phyloP scores from a whole-genome alignment of 805 yeast species.

The Candida rishiriensis region DNA sequence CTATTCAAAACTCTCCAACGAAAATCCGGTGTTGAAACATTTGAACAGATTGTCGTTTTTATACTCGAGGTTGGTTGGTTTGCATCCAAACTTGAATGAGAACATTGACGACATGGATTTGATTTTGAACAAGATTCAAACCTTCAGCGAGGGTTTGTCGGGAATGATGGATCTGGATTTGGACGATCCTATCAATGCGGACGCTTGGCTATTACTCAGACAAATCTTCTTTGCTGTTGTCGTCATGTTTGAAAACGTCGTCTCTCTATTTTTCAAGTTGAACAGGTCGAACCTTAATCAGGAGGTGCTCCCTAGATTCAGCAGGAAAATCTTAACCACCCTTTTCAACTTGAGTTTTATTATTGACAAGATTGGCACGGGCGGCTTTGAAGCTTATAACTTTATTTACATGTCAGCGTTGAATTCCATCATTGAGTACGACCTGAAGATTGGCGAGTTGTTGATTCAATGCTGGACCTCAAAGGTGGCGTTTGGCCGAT shows the following conservation, averaged over 20 bases:
- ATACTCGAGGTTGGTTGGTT: conserved; percentile 16
- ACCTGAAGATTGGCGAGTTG: conserved; percentile 22
- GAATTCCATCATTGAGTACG: conserved; percentile 35
- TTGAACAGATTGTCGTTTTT: conserved; percentile 45
- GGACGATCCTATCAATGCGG: conserved; percentile 6
- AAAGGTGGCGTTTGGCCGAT: conserved; percentile 19
- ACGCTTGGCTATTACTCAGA: conserved; percentile 23
- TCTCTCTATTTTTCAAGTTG: conserved; percentile 33
- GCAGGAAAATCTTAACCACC: conserved; percentile 33
- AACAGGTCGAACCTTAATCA: conserved; percentile 14
- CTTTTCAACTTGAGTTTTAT: conserved; percentile 45
- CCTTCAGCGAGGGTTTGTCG: conserved; percentile 25
- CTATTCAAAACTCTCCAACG: conserved; percentile 2
- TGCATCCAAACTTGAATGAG: conserved; percentile 9
- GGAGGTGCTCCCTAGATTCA: conserved; percentile 14
- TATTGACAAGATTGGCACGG: conserved; percentile 51
- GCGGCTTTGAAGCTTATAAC: conserved; percentile 61
- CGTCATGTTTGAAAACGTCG: conserved; percentile 46
- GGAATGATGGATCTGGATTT: conserved; percentile 12
- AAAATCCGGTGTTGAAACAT: conserved; percentile 42
- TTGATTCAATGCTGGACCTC: conserved; percentile 29
- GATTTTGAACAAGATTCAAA: conserved; percentile 22
- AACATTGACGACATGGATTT: conserved; percentile 20
- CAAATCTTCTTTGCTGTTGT: conserved; percentile 43
- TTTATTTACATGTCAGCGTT: conserved; percentile 49